Percentiles rank a stretch among this genome's conserved stretches.
Conservation (phyloP, 2,329 filamentous ascomycete genomes). For the Cordyceps javanica region DNA sequence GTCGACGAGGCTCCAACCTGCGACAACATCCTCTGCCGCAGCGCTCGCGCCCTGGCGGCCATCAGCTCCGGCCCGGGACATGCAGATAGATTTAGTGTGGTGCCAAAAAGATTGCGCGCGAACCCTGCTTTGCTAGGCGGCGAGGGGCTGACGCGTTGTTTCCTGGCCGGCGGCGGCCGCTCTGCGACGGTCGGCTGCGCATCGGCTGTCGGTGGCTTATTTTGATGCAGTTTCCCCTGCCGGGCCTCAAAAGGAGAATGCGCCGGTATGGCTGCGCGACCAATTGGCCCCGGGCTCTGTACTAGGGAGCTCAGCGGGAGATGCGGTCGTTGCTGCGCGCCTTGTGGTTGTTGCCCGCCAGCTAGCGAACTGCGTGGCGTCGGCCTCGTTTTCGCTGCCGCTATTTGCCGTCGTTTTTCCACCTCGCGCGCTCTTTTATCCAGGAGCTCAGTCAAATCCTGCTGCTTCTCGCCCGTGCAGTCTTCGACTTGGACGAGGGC, state of each 20-base stretch:
- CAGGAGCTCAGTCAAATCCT: conserved; percentile 70
- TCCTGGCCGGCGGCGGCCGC: conserved; percentile 21
- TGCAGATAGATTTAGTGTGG: conserved; percentile 25
- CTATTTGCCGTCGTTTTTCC: conserved; percentile 40
- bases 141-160: conserved; percentile 22
- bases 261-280: conserved; percentile 26
- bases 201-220: background rate
- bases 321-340: conserved; percentile 31
- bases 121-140: conserved; percentile 28
- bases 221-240: conserved; percentile 14
- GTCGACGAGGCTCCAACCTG: conserved; percentile 4
- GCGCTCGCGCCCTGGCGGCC: conserved; percentile 14
- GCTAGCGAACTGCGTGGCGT: conserved; percentile 6
- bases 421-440: conserved; percentile 60
- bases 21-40: conserved; percentile 19
- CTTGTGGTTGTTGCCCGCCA: conserved; percentile 17
- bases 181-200: conserved; percentile 5
- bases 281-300: conserved; percentile 24
- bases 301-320: conserved; percentile 36
- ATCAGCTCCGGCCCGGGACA: conserved; percentile 14
- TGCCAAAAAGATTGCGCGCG: conserved; percentile 30
- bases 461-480: conserved; percentile 62
- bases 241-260: conserved; percentile 30
- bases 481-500: conserved; percentile 78
- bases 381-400: conserved; percentile 30